These are phyloP conservation scores for Talaromyces sp. DNA, from an alignment of 2,329 filamentous ascomycete genomes.

Conservation along the genomic window DNA sequence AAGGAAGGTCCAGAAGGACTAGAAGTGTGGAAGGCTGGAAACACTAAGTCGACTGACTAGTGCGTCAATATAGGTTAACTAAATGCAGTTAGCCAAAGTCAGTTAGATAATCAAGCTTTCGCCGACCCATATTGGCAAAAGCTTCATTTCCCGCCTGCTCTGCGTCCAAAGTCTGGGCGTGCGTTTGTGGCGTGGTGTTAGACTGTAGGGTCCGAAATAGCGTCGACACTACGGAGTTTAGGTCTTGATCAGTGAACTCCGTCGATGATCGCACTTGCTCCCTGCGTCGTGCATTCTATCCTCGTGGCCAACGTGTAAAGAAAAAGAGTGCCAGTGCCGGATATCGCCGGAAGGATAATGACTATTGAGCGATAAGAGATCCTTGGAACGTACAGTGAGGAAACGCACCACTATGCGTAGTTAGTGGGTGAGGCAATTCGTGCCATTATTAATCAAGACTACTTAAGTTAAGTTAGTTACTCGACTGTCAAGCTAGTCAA, in stretches of 20 bases:
- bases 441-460: too few relatives aligned
- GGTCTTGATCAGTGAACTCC: neutral
- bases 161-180: neutral
- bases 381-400: neutral
- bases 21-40: neutral
- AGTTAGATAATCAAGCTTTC: neutral
- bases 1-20: conserved; percentile 6
- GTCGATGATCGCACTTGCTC: neutral
- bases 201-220: neutral
- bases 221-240: neutral
- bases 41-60: too few relatives aligned
- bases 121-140: neutral
- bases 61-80: too few relatives aligned
- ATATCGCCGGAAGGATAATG: too few relatives aligned
- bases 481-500: too few relatives aligned
- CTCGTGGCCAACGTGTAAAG: neutral
- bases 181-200: neutral
- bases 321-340: neutral
- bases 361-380: neutral
- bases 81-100: neutral
- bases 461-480: too few relatives aligned
- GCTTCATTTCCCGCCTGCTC: neutral
- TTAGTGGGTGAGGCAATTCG: too few relatives aligned
- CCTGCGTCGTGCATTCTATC: neutral
- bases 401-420: neutral